These are phyloP conservation scores for Epichloe festucae DNA, from an alignment of 2,329 filamentous ascomycete species.

Conservation along the genomic window DNA sequence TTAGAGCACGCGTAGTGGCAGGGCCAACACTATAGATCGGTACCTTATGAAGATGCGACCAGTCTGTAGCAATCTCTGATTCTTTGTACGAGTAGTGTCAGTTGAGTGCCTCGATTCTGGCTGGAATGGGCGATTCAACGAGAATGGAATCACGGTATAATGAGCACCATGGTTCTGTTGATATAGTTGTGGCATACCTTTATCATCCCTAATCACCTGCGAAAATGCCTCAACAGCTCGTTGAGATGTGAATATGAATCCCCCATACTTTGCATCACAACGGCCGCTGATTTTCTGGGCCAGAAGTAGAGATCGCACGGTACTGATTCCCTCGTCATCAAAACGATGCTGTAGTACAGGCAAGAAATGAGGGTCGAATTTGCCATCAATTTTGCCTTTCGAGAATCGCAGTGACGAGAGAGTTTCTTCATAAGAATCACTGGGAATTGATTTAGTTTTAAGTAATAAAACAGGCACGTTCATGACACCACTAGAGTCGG, in stretches of 20 bases:
- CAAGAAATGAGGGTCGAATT: conserved; percentile 56
- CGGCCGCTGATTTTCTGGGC: conserved; percentile 26
- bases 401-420: conserved; percentile 15
- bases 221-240: conserved; percentile 70
- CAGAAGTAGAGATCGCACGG: conserved; percentile 38
- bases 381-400: conserved; percentile 14
- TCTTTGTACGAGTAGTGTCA: neutral
- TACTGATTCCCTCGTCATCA: conserved; percentile 42
- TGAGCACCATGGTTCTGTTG: neutral
- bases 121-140: neutral
- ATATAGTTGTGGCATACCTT: conserved; percentile 15
- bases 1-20: conserved; percentile 64
- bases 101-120: neutral
- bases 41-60: conserved; percentile 42
- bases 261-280: conserved; percentile 43
- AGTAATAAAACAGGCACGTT: conserved; percentile 50
- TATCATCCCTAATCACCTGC: conserved; percentile 43
- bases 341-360: conserved; percentile 66
- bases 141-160: neutral
- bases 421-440: conserved; percentile 61
- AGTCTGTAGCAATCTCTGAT: neutral
- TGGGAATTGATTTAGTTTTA: conserved; percentile 62
- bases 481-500: neutral
- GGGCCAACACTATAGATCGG: conserved; percentile 69
- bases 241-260: conserved; percentile 72